Conservation (phyloP, 2,329 filamentous ascomycete genomes). For the Cadophora gregata region DNA sequence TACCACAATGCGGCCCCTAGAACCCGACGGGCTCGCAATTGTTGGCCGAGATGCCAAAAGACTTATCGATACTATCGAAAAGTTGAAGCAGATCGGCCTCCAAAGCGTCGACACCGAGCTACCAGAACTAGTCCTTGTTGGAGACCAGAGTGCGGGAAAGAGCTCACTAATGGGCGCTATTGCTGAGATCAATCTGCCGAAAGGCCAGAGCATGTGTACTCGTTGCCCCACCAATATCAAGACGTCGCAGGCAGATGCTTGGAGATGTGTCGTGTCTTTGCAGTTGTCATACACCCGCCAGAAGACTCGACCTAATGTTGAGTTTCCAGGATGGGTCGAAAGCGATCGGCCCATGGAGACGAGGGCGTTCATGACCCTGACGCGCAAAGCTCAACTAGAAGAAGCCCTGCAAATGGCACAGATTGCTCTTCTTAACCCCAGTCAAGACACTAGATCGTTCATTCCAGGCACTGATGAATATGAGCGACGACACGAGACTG, state of each 20-base stretch:
- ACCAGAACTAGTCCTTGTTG: conserved; percentile 82
- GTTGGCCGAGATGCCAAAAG: conserved; percentile 69
- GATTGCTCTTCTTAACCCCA: conserved; percentile 75
- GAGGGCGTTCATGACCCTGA: conserved; percentile 68
- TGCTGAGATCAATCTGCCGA: conserved; percentile 73
- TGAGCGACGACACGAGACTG: not conserved
- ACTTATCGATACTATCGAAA: conserved; percentile 68
- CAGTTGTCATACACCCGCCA: not conserved
- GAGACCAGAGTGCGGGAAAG: conserved; percentile 86
- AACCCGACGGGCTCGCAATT: conserved; percentile 47
- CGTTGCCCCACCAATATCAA: conserved; percentile 82
- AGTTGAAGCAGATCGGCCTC: conserved; percentile 75
- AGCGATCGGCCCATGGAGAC: not conserved
- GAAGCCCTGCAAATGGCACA: conserved; percentile 76
- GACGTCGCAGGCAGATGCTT: conserved; percentile 59
- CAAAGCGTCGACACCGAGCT: conserved; percentile 67
- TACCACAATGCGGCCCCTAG: not conserved
- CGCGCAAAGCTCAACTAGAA: conserved; percentile 67
- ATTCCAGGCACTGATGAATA: conserved; percentile 42
- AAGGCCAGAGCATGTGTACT: conserved; percentile 76
- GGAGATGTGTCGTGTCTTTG: conserved; percentile 56
- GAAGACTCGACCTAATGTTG: not conserved
- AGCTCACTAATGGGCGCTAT: conserved; percentile 70
- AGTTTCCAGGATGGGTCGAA: not conserved
- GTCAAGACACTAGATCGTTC: conserved; percentile 53